Conservation (phyloP, 257 asterid genomes). For the Fraxinus americana region DNA sequence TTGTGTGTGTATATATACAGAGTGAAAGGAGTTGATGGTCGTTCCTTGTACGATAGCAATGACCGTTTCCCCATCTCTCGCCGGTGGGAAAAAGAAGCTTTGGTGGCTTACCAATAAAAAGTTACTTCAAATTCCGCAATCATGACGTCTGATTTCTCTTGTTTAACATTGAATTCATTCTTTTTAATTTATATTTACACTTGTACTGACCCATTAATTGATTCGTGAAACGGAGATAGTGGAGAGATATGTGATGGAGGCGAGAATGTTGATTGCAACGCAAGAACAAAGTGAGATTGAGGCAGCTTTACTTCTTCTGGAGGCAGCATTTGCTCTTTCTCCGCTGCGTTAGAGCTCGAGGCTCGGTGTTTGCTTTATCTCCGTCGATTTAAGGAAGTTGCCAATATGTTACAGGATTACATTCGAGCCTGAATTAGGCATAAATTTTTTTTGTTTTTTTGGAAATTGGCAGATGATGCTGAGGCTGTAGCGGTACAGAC, state of each 20-base stretch:
- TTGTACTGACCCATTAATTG: constrained; percentile 4
- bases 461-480: constrained; percentile 39
- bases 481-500: constrained; percentile 50
- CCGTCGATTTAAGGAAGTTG: constrained; percentile 86
- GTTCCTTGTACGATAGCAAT: constrained; percentile 44
- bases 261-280: constrained; percentile 64
- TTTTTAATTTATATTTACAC: not conserved
- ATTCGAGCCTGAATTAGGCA: constrained; percentile 72
- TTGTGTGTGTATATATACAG: no score
- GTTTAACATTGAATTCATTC: not conserved
- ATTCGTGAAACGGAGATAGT: constrained; percentile 55
- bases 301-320: constrained; percentile 68
- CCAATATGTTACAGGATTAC: constrained; percentile 85
- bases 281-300: constrained; percentile 55
- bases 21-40: constrained; percentile 28
- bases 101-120: constrained; percentile 92
- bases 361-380: constrained; percentile 76
- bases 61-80: constrained; percentile 59
- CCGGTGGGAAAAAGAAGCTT: constrained; percentile 69
- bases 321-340: constrained; percentile 64
- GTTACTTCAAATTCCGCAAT: constrained; percentile 37
- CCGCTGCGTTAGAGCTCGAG: constrained; percentile 84
- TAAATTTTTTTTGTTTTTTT: constrained; percentile 44
- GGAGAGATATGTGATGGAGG: constrained; percentile 80
- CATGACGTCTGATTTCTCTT: not conserved